Percentiles rank a stretch among this genome's conserved stretches.
These are phyloP conservation scores for Shiraia bambusicola DNA, from an alignment of 2,329 filamentous ascomycete species.

Conservation along the genomic window DNA sequence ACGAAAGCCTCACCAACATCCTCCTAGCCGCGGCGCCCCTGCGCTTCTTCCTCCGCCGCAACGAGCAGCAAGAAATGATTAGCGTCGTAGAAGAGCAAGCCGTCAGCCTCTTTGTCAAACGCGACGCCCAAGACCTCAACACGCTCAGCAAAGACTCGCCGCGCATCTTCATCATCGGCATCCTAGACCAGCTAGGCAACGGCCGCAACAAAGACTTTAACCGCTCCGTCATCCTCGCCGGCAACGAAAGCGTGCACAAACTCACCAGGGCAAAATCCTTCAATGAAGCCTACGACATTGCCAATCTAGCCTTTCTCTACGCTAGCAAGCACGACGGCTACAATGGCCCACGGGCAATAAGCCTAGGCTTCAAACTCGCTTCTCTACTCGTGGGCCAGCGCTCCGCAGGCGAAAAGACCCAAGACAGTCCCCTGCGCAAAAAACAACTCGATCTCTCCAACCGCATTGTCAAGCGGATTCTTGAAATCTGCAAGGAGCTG, in stretches of 20 bases:
- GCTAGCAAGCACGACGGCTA: slow-evolving; percentile 36
- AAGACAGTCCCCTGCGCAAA: slow-evolving; percentile 41
- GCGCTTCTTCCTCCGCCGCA: slow-evolving; percentile 28
- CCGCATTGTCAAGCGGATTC: slow-evolving; percentile 46
- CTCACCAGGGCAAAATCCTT: slow-evolving; percentile 35
- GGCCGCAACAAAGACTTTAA: slow-evolving; percentile 33
- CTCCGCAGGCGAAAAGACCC: slow-evolving; percentile 23
- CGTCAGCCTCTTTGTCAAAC: slow-evolving; percentile 30
- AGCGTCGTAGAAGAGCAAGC: slow-evolving; percentile 30
- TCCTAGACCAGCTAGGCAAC: slow-evolving; percentile 33
- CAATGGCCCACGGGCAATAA: slow-evolving; percentile 37
- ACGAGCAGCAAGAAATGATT: slow-evolving; percentile 25
- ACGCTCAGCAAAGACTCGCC: slow-evolving; percentile 34
- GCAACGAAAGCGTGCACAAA: slow-evolving; percentile 25
- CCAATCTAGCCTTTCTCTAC: slow-evolving; percentile 37
- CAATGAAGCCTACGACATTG: slow-evolving; percentile 37
- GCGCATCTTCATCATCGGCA: slow-evolving; percentile 33
- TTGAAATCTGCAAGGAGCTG: slow-evolving; percentile 43
- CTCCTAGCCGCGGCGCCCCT: slow-evolving; percentile 36
- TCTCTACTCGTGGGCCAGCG: slow-evolving; percentile 39
- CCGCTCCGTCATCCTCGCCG: slow-evolving; percentile 30
- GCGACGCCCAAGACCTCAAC: slow-evolving; percentile 29
- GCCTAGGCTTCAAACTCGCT: slow-evolving; percentile 42
- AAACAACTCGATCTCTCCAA: slow-evolving; percentile 45
- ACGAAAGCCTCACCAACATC: slow-evolving; percentile 42